Percentiles rank a stretch among this genome's conserved stretches.
phyloP scores from a whole-genome alignment of 2,329 filamentous ascomycete species.

The Colletotrichum lini region DNA sequence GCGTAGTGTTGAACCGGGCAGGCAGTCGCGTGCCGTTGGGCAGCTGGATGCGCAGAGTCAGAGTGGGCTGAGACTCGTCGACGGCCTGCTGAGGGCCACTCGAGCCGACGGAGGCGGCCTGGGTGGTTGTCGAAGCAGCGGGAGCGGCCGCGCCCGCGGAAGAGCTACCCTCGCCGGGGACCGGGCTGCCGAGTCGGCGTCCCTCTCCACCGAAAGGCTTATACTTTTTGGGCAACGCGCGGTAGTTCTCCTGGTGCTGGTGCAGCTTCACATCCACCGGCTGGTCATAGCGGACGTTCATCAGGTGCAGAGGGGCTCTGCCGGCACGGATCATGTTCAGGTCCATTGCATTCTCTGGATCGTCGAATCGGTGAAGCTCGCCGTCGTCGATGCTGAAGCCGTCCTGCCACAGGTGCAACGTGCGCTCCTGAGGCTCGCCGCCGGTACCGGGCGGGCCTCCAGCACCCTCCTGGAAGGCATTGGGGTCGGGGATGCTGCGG shows the following conservation, averaged over 20 bases:
- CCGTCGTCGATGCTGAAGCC: constrained; percentile 91
- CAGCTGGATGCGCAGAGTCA: constrained; percentile 83
- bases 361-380: constrained; percentile 82
- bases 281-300: constrained; percentile 82
- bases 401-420: constrained; percentile 85
- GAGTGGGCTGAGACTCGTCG: constrained; percentile 76
- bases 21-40: constrained; percentile 82
- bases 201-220: constrained; percentile 82
- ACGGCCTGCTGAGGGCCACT: constrained; percentile 55
- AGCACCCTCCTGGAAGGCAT: constrained; percentile 48
- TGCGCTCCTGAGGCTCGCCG: constrained; percentile 72
- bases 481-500: constrained; percentile 75
- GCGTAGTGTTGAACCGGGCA: constrained; percentile 85
- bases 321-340: constrained; percentile 83
- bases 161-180: constrained; percentile 69
- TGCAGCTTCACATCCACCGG: constrained; percentile 85
- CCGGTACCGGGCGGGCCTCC: constrained; percentile 50
- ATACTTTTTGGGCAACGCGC: constrained; percentile 80
- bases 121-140: constrained; percentile 44
- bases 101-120: constrained; percentile 51
- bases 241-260: constrained; percentile 82
- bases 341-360: constrained; percentile 80
- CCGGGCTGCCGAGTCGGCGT: constrained; percentile 82
- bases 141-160: constrained; percentile 32
- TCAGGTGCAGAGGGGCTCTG: constrained; percentile 81